These are phyloP conservation scores for Bipolaris victoriae DNA, from an alignment of 2,329 filamentous ascomycete species.

Conservation along the genomic window DNA sequence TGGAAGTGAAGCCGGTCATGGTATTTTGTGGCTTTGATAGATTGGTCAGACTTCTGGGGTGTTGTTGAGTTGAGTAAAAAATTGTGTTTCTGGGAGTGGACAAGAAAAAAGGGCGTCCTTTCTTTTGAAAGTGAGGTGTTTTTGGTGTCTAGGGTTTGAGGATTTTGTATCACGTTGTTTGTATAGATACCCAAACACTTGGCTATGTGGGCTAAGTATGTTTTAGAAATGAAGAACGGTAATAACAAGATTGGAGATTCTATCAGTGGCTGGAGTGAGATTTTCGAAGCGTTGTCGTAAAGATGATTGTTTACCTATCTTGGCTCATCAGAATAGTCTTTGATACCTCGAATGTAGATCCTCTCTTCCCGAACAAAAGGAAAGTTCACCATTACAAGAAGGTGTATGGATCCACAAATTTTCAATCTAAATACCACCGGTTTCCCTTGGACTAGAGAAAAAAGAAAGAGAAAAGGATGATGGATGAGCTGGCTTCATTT, in stretches of 20 bases:
- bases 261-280: too few relatives aligned
- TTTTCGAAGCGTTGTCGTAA: too few relatives aligned
- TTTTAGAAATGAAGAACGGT: neutral
- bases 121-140: neutral
- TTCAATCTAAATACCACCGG: too few relatives aligned
- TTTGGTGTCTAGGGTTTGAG: neutral
- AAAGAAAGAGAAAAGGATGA: too few relatives aligned
- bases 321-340: too few relatives aligned
- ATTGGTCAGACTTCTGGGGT: neutral
- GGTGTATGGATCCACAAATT: too few relatives aligned
- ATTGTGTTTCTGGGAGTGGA: neutral
- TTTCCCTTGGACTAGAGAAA: too few relatives aligned
- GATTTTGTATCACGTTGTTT: neutral
- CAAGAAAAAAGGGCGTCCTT: neutral
- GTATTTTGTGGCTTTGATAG: neutral
- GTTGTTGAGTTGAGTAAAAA: neutral
- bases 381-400: too few relatives aligned
- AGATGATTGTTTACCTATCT: too few relatives aligned
- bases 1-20: neutral
- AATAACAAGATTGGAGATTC: neutral
- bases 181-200: conserved; percentile 6
- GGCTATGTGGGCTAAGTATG: neutral
- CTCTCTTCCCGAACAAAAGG: too few relatives aligned
- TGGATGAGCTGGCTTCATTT: too few relatives aligned
- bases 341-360: too few relatives aligned